A percentile compares a stretch with the other conserved stretches of the same genome.
These are phyloP conservation scores for Porphyra umbilicalis DNA, from an alignment of 31 red algal species.

Conservation along the genomic window DNA sequence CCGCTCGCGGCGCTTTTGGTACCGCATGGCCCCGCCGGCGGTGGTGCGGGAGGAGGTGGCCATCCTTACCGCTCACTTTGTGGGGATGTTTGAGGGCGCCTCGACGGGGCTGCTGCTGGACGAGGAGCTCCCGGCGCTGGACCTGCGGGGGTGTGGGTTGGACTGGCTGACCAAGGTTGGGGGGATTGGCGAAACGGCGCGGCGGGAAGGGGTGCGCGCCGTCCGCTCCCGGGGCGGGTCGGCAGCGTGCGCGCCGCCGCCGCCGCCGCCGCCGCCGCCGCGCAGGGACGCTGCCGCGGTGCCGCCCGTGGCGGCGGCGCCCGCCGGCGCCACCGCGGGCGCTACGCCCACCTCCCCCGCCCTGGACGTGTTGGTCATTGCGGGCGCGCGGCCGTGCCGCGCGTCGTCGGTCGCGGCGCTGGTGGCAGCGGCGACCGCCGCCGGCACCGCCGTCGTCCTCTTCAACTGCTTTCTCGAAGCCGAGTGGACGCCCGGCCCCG, in stretches of 20 bases:
- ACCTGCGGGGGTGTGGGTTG: slow-evolving; percentile 15
- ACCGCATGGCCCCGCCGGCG: slow-evolving; percentile 48
- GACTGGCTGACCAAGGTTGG: background rate
- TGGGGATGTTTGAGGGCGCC: background rate
- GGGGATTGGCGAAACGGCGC: background rate
- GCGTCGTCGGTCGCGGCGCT: background rate
- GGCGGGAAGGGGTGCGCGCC: background rate
- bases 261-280: background rate
- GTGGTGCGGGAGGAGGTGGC: slow-evolving; percentile 1
- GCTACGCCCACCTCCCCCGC: background rate
- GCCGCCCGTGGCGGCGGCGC: background rate
- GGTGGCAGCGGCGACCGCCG: background rate
- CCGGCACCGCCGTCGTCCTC: slow-evolving; percentile 28
- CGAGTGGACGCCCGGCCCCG: background rate
- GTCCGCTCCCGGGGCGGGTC: background rate
- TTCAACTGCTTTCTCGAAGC: slow-evolving; percentile 50
- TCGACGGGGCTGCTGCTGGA: background rate
- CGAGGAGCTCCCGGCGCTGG: slow-evolving; percentile 14
- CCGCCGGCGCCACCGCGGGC: slow-evolving; percentile 12
- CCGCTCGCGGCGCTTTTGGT: slow-evolving; percentile 49
- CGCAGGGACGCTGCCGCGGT: background rate
- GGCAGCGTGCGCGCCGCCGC: background rate
- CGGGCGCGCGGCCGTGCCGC: slow-evolving; percentile 8
- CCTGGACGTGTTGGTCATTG: slow-evolving; percentile 24
- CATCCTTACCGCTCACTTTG: background rate